Conservation (phyloP, 139 green algal species). For the Tetratostichococcus sp. region DNA sequence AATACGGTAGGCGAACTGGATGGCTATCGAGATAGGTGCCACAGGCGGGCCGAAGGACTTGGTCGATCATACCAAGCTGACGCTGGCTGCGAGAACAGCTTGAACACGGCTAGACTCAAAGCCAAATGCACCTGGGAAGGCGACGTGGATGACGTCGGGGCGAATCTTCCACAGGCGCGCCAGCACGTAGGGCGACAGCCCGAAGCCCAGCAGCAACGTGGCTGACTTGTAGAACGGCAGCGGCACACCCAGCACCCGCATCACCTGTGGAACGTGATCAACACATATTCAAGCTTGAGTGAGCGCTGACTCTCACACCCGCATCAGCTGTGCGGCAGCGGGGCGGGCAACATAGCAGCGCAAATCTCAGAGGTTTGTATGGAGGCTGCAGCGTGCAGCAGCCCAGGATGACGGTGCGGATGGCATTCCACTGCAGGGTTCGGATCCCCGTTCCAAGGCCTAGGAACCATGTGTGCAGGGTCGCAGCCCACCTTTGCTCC, state of each 20-base stretch:
- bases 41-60: too few species aligned
- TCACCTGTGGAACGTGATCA: slow-evolving; percentile 31
- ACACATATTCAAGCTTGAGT: too few species aligned
- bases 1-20: too few species aligned
- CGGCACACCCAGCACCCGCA: slow-evolving; percentile 59
- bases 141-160: slow-evolving; percentile 82
- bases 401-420: neutral
- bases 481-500: neutral
- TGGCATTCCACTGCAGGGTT: too few species aligned
- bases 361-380: neutral
- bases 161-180: slow-evolving; percentile 31
- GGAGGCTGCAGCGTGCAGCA: too few species aligned
- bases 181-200: slow-evolving; percentile 51
- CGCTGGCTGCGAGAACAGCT: too few species aligned
- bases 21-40: too few species aligned
- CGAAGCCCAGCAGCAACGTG: slow-evolving; percentile 74
- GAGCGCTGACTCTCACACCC: too few species aligned
- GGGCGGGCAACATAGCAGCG: too few species aligned
- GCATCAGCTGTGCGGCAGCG: too few species aligned
- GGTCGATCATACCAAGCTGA: too few species aligned
- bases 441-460: too few species aligned
- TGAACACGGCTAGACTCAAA: neutral
- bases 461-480: neutral
- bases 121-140: slow-evolving; percentile 48
- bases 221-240: slow-evolving; percentile 69